Evolutionary conservation across 2,329 filamentous ascomycete species (phyloP).

Genomic region (Fusarium sp.): DNA sequence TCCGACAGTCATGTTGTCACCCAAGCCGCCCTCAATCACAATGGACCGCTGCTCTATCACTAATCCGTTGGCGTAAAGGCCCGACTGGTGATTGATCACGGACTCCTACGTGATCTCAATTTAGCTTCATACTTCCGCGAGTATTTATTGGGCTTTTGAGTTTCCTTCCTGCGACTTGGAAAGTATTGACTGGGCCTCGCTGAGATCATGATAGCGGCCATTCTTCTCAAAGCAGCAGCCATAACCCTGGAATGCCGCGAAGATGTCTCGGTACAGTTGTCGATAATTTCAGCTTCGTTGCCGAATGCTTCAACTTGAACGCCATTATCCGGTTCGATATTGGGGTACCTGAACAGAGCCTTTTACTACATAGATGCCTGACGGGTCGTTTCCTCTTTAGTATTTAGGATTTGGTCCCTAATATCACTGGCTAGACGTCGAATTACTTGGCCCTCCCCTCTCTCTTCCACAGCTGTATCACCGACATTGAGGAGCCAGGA

Average conservation of each 20-base stretch:
- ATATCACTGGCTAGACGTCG: too few species aligned
- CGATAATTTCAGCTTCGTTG: background rate
- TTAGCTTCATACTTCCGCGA: background rate
- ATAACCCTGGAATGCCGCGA: background rate
- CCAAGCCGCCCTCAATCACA: background rate
- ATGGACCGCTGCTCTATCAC: background rate
- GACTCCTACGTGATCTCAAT: background rate
- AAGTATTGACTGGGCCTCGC: background rate
- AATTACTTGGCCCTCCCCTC: background rate
- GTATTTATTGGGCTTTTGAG: background rate
- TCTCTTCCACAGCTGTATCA: background rate
- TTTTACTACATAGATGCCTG: background rate
- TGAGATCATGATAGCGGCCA: background rate
- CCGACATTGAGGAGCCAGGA: background rate
- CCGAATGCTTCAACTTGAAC: background rate
- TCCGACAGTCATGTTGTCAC: background rate
- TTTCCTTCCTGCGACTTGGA: background rate
- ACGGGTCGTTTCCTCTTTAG: background rate
- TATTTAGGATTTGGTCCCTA: background rate
- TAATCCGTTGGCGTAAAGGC: background rate
- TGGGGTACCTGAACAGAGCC: background rate
- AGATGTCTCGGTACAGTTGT: background rate
- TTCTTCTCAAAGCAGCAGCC: background rate
- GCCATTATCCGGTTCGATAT: background rate
- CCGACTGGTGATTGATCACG: background rate